Conservation (phyloP, 768 basidiomycete genomes). For the Pseudohyphozyma bogoriensis region DNA sequence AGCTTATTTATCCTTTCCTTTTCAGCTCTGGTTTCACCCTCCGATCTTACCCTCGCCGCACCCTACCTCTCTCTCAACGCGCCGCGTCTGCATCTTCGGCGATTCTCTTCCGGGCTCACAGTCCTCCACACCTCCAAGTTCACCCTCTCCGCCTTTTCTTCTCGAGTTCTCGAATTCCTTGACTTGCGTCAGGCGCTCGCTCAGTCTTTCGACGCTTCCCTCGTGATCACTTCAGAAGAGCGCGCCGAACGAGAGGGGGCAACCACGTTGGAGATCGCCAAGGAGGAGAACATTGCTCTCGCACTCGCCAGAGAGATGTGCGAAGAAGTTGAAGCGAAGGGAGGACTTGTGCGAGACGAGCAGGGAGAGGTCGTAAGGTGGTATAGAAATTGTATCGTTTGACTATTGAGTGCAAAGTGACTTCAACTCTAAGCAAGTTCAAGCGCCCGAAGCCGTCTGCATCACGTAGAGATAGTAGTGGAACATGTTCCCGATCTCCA, state of each 20-base stretch:
- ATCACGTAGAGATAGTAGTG: no score
- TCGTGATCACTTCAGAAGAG: slow-evolving; percentile 30
- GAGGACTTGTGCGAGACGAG: slow-evolving; percentile 62
- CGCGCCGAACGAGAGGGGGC: not conserved
- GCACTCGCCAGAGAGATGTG: slow-evolving; percentile 72
- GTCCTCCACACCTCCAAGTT: slow-evolving; percentile 79
- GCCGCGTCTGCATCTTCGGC: slow-evolving; percentile 39
- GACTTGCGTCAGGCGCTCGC: slow-evolving; percentile 10
- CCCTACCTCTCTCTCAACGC: slow-evolving; percentile 55
- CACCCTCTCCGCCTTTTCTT: slow-evolving; percentile 55
- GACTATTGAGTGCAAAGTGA: no score
- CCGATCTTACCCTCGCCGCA: slow-evolving; percentile 61
- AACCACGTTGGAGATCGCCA: slow-evolving; percentile 52
- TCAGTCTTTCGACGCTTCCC: not conserved
- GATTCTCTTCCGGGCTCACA: slow-evolving; percentile 61
- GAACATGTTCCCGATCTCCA: slow-evolving; percentile 63
- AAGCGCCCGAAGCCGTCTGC: no score
- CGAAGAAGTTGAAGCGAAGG: slow-evolving; percentile 26
- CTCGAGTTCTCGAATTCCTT: slow-evolving; percentile 53
- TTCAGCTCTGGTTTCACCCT: slow-evolving; percentile 77
- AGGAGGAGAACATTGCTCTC: slow-evolving; percentile 60
- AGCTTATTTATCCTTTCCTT: slow-evolving; percentile 2
- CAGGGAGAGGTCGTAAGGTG: slow-evolving; percentile 36
- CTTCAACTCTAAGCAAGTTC: no score
- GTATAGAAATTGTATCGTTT: slow-evolving; percentile 18